Percentiles rank a stretch among this genome's conserved stretches.
phyloP scores from a whole-genome alignment of 2,329 filamentous ascomycete genomes.

The Penicillium polonicum region DNA sequence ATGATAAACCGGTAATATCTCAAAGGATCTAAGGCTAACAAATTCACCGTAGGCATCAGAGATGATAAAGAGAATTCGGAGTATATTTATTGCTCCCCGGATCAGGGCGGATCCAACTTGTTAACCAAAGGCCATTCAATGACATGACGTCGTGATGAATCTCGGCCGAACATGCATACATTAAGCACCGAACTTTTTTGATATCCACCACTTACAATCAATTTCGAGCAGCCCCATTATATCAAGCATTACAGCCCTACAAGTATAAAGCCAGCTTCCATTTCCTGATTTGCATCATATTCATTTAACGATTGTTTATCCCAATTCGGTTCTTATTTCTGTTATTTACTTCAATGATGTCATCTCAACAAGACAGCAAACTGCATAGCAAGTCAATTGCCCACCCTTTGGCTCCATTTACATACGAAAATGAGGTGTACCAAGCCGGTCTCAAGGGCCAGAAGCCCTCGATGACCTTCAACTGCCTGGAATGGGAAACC shows the following conservation, averaged over 20 bases:
- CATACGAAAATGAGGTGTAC: constrained; percentile 47
- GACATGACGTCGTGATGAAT: background rate
- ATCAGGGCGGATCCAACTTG: background rate
- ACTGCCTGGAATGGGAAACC: constrained; percentile 55
- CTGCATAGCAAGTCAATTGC: background rate
- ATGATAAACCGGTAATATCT: background rate
- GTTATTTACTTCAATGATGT: background rate
- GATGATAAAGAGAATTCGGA: no score
- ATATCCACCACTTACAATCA: background rate
- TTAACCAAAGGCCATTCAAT: no score
- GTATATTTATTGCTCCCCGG: background rate
- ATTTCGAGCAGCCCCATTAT: background rate
- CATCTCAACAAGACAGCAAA: background rate
- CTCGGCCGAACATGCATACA: background rate
- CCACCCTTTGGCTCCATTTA: background rate
- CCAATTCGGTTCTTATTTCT: background rate
- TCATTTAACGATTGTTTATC: background rate
- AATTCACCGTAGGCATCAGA: no score
- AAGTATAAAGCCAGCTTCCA: background rate
- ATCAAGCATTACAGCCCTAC: background rate
- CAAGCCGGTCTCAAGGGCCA: constrained; percentile 47
- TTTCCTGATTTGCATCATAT: background rate
- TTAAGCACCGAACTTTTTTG: background rate
- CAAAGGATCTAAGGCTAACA: background rate
- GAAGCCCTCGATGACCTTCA: constrained; percentile 54